Evolutionary conservation across 768 basidiomycete genomes (phyloP), one percentile per base, ranked within the genome.

Genomic region (Rhizopogon vesiculosus): DNA sequence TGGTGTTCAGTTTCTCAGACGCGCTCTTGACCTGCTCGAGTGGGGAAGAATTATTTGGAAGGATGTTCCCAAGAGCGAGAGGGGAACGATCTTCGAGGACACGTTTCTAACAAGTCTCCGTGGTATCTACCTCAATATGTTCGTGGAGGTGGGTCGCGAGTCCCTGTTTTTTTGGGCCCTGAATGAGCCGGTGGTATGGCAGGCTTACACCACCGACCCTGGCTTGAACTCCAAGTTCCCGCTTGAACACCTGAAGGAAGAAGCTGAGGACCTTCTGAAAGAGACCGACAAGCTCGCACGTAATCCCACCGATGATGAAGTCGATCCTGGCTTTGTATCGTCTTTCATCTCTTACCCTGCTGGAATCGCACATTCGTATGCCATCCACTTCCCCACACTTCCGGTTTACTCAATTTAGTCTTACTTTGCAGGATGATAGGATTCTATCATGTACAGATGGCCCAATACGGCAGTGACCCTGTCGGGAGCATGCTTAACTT

Each of bases 71-170:
- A 57, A 45, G 15, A 48, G 53, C 8, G 29, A 56, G n/a, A 55
- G 64, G 3, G 64, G 64, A 9, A 48, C 44, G 2, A 63, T 66
- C 31, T 66, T 65, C 44, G 51, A 57, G 10, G 33, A 41, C 15
- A 58, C 64, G 1, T 66, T 66, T 25, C 25, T 25, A 25, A 25
- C 25, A 25, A 4, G 25, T 25, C 25, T 48, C 15, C 62, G 59
- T 16, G 25, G 35, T 2, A 29, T 63, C 25, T 57, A 56, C 28
- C 42, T 60, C 29, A 55, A 56, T n/a, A 44, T 51, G 15, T 54
- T 55, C 13, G 43, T 58, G 56, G 18, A 29, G 29, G 56, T 55
- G 7, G 10, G 56, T 49, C n/a, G 46, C 7, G 18, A 1, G 7
- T 35, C 19, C 4, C 7, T 38, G 13, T 40, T 22, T 29, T 22